Conservation (phyloP, 768 basidiomycete species). For the Tremella fuciformis region DNA sequence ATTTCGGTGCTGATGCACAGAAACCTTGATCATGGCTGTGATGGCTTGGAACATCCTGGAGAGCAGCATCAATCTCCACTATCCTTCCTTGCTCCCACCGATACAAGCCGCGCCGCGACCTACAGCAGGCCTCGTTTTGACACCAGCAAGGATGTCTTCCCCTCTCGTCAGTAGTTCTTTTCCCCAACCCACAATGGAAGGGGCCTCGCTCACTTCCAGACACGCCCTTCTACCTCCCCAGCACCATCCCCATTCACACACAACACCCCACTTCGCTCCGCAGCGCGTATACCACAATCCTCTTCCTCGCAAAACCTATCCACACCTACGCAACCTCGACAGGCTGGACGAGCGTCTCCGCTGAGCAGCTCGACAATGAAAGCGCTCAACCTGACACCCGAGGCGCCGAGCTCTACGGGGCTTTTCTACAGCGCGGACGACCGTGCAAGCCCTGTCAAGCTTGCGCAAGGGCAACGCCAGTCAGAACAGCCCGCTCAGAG, state of each 20-base stretch:
- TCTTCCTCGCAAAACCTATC: constrained; percentile 9
- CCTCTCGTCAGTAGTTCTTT: constrained; percentile 27
- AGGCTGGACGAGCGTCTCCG: constrained; percentile 13
- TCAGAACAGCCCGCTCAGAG: constrained; percentile 1
- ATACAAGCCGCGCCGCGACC: neutral
- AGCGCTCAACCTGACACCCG: constrained; percentile 27
- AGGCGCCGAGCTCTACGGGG: constrained; percentile 20
- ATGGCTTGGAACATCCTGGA: constrained; percentile 32
- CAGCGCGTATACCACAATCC: constrained; percentile 7
- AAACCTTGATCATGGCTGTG: constrained; percentile 18
- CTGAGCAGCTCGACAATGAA: constrained; percentile 24
- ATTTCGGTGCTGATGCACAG: constrained; percentile 10
- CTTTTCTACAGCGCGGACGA: constrained; percentile 30
- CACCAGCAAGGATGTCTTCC: constrained; percentile 30
- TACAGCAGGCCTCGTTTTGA: constrained; percentile 19
- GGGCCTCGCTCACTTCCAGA: constrained; percentile 8
- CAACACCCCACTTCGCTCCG: constrained; percentile 10
- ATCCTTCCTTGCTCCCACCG: constrained; percentile 7
- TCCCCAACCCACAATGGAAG: neutral
- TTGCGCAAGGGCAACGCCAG: constrained; percentile 1
- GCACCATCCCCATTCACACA: constrained; percentile 1
- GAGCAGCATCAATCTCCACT: constrained; percentile 19
- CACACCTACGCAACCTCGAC: constrained; percentile 11
- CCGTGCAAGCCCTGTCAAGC: constrained; percentile 14
- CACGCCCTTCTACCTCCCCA: constrained; percentile 11